phyloP scores from a whole-genome alignment of 108 stramenopile species.

The Nitzschia sp. region DNA sequence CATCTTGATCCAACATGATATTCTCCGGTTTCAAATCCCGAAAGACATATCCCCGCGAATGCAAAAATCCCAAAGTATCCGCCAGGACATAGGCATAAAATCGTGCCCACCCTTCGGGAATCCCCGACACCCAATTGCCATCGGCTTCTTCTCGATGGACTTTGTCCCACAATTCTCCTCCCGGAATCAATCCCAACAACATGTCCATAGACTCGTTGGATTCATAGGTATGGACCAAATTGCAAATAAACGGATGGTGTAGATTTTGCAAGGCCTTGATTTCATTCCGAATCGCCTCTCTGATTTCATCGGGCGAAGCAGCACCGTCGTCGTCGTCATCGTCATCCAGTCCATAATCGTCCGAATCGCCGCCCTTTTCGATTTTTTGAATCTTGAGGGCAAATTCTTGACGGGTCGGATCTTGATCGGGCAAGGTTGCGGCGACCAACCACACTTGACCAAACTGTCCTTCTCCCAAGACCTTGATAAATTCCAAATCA shows the following conservation, averaged over 20 bases:
- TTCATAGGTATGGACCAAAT: slow-evolving; percentile 81
- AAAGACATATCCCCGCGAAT: slow-evolving; percentile 79
- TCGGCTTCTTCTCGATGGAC: slow-evolving; percentile 53
- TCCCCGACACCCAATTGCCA: slow-evolving; percentile 54
- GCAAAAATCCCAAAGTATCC: slow-evolving; percentile 90
- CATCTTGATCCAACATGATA: slow-evolving; percentile 61
- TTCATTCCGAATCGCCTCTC: slow-evolving; percentile 65
- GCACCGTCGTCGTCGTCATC: slow-evolving; percentile 68
- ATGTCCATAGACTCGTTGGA: slow-evolving; percentile 69
- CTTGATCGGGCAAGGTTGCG: slow-evolving; percentile 23
- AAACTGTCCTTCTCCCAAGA: slow-evolving; percentile 78
- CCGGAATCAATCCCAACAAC: slow-evolving; percentile 71
- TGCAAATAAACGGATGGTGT: slow-evolving; percentile 90
- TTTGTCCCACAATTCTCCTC: slow-evolving; percentile 83
- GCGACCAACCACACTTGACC: slow-evolving; percentile 79
- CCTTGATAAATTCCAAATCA: slow-evolving; percentile 37
- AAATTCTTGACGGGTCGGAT: slow-evolving; percentile 46
- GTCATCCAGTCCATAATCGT: too few relatives aligned
- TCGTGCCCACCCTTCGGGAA: slow-evolving; percentile 49
- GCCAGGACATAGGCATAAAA: slow-evolving; percentile 74
- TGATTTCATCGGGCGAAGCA: background rate
- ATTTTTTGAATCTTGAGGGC: slow-evolving; percentile 82
- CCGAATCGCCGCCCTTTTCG: slow-evolving; percentile 53
- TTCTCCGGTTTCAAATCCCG: slow-evolving; percentile 92
- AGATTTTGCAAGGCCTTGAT: slow-evolving; percentile 77